Conservation (phyloP, 202 grass and related monocot species). For the Digitaria exilis region DNA sequence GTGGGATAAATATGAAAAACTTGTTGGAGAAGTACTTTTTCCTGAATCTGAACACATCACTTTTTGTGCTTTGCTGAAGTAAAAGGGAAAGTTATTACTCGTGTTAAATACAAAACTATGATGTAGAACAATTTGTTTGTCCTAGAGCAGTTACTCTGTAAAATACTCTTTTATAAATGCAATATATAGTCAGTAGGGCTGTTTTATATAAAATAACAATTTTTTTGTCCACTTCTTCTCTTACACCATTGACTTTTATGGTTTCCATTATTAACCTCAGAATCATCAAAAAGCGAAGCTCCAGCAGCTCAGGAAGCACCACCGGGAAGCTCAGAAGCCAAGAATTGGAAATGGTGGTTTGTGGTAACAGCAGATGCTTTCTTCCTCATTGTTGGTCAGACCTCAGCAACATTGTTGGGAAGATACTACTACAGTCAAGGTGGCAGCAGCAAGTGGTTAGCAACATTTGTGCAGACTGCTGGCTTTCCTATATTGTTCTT, state of each 20-base stretch:
- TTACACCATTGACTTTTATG: not conserved
- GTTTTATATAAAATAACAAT: no score
- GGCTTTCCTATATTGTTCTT: constrained; percentile 63
- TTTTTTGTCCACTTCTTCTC: not conserved
- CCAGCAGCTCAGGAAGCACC: constrained; percentile 26
- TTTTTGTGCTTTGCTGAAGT: not conserved
- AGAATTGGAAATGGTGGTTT: constrained; percentile 51
- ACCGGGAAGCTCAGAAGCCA: not conserved
- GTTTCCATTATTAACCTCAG: constrained; percentile 26
- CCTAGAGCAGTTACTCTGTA: no score
- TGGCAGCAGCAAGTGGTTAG: constrained; percentile 65
- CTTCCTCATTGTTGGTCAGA: constrained; percentile 55
- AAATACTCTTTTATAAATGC: no score
- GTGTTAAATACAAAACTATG: not conserved
- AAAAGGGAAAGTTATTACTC: not conserved
- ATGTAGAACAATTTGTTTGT: not conserved
- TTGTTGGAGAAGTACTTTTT: no score
- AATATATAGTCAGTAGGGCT: no score
- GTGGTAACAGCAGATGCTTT: constrained; percentile 48
- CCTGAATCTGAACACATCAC: no score
- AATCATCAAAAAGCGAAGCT: constrained; percentile 31
- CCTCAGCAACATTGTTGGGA: constrained; percentile 49
- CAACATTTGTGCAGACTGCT: constrained; percentile 56
- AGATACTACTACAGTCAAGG: constrained; percentile 78
- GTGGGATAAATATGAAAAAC: no score